Percentiles rank a stretch among this genome's conserved stretches.
These are phyloP conservation scores for Pleoardoris graminearum DNA, from an alignment of 2,329 filamentous ascomycete species.

Conservation along the genomic window DNA sequence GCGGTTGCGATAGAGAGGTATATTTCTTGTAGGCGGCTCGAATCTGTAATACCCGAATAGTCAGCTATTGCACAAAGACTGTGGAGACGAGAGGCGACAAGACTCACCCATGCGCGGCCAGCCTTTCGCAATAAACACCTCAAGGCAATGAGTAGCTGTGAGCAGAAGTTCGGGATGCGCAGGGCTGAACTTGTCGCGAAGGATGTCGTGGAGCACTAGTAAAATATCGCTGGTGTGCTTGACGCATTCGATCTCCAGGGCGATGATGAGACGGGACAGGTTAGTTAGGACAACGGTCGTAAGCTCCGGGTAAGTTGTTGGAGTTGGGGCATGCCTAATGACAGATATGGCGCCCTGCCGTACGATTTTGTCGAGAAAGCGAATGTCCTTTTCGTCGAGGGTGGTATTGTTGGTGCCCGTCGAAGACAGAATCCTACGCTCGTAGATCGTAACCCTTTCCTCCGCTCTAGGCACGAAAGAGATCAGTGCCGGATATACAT, in stretches of 20 bases:
- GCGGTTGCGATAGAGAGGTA: constrained; percentile 2
- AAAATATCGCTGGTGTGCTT: constrained; percentile 73
- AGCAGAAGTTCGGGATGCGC: neutral
- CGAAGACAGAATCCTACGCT: neutral
- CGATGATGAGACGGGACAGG: constrained; percentile 54
- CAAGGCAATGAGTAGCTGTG: neutral
- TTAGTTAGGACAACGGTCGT: constrained; percentile 60
- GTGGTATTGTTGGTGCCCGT: neutral
- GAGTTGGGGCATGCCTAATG: constrained; percentile 57
- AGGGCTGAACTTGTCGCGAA: constrained; percentile 61
- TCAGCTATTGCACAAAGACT: neutral
- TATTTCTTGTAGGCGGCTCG: neutral
- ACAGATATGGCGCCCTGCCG: constrained; percentile 49
- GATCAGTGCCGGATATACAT: constrained; percentile 69
- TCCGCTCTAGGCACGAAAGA: constrained; percentile 49
- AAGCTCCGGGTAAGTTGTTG: constrained; percentile 58
- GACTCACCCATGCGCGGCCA: constrained; percentile 6
- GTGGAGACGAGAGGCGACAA: neutral
- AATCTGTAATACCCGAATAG: neutral
- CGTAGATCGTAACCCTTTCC: neutral
- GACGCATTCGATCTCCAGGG: constrained; percentile 64
- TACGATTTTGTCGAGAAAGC: constrained; percentile 51
- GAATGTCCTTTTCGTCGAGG: constrained; percentile 21
- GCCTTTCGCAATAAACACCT: neutral
- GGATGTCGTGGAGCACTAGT: constrained; percentile 65